A percentile compares a stretch with the other conserved stretches of the same genome.
phyloP scores from a whole-genome alignment of 2,329 filamentous ascomycete genomes.

The Claviceps capensis region DNA sequence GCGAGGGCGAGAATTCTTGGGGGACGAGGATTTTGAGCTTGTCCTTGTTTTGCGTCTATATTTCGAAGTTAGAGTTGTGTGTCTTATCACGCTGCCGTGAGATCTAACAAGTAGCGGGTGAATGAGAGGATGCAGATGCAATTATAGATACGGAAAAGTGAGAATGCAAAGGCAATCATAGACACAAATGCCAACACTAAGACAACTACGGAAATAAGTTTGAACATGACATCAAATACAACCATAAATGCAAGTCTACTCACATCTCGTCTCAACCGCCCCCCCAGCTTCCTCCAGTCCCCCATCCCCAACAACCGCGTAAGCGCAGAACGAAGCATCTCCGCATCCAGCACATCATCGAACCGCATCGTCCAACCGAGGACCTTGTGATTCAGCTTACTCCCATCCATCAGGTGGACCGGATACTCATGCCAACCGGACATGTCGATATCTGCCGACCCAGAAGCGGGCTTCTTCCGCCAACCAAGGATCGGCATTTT shows the following conservation, averaged over 20 bases:
- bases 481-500: not conserved
- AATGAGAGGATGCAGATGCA: too few relatives aligned
- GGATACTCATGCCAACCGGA: conserved; percentile 2
- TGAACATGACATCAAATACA: too few relatives aligned
- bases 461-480: not conserved
- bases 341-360: conserved; percentile 20
- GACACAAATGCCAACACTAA: too few relatives aligned
- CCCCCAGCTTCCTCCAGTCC: conserved; percentile 30
- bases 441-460: not conserved
- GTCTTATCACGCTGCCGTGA: too few relatives aligned
- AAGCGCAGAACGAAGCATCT: conserved; percentile 21
- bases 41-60: conserved; percentile 5
- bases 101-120: too few relatives aligned
- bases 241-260: not conserved
- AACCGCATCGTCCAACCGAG: conserved; percentile 3
- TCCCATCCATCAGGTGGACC: not conserved
- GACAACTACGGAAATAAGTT: too few relatives aligned
- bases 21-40: conserved; percentile 21
- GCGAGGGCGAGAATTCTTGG: conserved; percentile 13
- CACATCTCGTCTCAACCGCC: conserved; percentile 26
- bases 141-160: too few relatives aligned
- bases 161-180: too few relatives aligned
- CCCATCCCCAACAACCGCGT: conserved; percentile 23
- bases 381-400: conserved; percentile 2
- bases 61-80: too few relatives aligned